A percentile compares a stretch with the other conserved stretches of the same genome.
Evolutionary conservation across 129 eudicot species (phyloP).

Genomic region (Artemisia tridentata): DNA sequence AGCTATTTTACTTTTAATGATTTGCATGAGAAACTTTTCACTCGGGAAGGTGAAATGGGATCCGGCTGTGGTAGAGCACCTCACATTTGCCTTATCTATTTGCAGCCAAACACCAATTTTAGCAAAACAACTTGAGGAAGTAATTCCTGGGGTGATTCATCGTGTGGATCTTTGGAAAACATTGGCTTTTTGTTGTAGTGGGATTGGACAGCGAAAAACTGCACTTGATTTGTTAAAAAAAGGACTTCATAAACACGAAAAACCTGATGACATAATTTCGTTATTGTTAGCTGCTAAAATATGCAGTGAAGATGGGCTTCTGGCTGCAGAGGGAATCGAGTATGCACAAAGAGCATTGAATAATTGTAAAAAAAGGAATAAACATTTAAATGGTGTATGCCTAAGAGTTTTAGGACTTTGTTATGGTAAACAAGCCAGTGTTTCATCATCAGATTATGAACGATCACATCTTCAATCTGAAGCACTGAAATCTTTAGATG

Average conservation of each 20-base stretch:
- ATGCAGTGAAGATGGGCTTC: conserved; percentile 59
- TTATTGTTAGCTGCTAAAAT: conserved; percentile 70
- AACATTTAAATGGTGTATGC: conserved; percentile 72
- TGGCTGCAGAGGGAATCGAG: conserved; percentile 74
- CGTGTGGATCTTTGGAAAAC: conserved; percentile 77
- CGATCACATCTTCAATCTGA: conserved; percentile 82
- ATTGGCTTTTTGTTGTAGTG: conserved; percentile 68
- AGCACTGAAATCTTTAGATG: conserved; percentile 72
- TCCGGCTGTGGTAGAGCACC: conserved; percentile 77
- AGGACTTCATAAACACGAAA: conserved; percentile 65
- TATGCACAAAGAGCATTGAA: conserved; percentile 72
- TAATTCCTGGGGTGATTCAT: conserved; percentile 68
- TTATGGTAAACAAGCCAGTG: conserved; percentile 75
- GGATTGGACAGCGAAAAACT: conserved; percentile 44
- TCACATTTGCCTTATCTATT: conserved; percentile 76
- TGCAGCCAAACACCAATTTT: conserved; percentile 77
- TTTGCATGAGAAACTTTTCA: conserved; percentile 67
- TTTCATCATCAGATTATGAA: conserved; percentile 70
- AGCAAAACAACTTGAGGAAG: conserved; percentile 85
- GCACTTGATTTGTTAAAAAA: conserved; percentile 70
- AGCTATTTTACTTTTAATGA: conserved; percentile 82
- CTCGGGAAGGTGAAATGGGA: conserved; percentile 80
- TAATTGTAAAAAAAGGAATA: conserved; percentile 39
- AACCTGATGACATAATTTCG: conserved; percentile 57
- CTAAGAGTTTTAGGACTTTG: conserved; percentile 81